Percentiles rank a stretch among this genome's conserved stretches.
These are phyloP conservation scores for Rhizophlyctis rosea DNA, from an alignment of 192 early-diverging fungal species.

Conservation along the genomic window DNA sequence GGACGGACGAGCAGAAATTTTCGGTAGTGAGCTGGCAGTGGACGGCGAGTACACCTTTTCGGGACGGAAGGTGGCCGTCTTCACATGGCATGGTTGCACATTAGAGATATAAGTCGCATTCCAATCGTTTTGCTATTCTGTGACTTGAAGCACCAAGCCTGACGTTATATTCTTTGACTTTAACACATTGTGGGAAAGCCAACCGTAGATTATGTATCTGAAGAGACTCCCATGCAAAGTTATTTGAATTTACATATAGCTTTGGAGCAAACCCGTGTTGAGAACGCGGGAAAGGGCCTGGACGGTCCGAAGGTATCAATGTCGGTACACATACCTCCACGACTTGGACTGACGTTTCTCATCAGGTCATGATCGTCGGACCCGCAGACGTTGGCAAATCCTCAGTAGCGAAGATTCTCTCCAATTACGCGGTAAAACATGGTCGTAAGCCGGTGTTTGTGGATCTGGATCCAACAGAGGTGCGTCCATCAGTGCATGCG, in stretches of 20 bases:
- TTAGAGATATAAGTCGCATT: slow-evolving; percentile 42
- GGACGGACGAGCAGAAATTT: slow-evolving; percentile 84
- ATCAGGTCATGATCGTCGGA: slow-evolving; percentile 80
- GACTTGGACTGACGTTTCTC: neutral
- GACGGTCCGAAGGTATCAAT: slow-evolving; percentile 35
- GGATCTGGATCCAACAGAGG: slow-evolving; percentile 81
- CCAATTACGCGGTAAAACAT: slow-evolving; percentile 83
- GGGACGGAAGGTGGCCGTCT: slow-evolving; percentile 84
- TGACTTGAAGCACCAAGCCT: neutral
- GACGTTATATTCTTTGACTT: slow-evolving; percentile 7
- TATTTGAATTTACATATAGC: slow-evolving; percentile 89
- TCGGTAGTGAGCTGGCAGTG: slow-evolving; percentile 89
- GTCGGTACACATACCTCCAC: slow-evolving; percentile 1
- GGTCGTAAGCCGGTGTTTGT: slow-evolving; percentile 76
- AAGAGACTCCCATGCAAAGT: slow-evolving; percentile 92
- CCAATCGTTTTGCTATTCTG: slow-evolving; percentile 5
- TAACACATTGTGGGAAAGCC: slow-evolving; percentile 51
- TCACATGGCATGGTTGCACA: slow-evolving; percentile 88
- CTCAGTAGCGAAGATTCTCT: slow-evolving; percentile 74
- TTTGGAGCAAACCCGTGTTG: slow-evolving; percentile 69
- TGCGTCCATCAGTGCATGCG: slow-evolving; percentile 13
- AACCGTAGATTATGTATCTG: slow-evolving; percentile 81
- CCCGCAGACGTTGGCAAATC: slow-evolving; percentile 94
- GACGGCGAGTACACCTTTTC: slow-evolving; percentile 76
- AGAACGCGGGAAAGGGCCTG: slow-evolving; percentile 39